A percentile compares a stretch with the other conserved stretches of the same genome.
phyloP scores from a whole-genome alignment of 129 eudicot species.

The Gnaphalium uliginosum region DNA sequence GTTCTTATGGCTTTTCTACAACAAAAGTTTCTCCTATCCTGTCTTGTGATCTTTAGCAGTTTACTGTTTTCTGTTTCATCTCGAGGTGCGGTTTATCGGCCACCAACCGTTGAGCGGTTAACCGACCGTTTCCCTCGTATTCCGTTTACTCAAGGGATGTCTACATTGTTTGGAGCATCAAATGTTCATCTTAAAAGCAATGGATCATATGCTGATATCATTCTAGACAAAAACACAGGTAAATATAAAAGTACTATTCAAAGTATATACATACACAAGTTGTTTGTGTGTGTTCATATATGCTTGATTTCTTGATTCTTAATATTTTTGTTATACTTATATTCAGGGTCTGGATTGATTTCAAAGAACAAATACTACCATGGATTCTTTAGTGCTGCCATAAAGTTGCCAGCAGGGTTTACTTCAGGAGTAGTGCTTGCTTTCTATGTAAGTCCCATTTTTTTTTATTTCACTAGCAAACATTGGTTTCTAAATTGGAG shows the following conservation, averaged over 20 bases:
- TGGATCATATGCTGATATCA: conserved; percentile 69
- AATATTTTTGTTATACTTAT: background rate
- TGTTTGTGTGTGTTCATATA: background rate
- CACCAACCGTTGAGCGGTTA: conserved; percentile 58
- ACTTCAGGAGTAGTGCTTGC: conserved; percentile 93
- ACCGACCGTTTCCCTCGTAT: conserved; percentile 55
- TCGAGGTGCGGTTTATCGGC: conserved; percentile 53
- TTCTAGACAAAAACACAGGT: conserved; percentile 74
- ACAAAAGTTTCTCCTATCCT: conserved; percentile 32
- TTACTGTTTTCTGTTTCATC: conserved; percentile 37
- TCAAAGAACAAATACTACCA: conserved; percentile 73
- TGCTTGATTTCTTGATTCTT: background rate
- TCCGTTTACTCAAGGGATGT: conserved; percentile 47
- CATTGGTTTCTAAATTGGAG: background rate
- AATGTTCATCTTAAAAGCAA: conserved; percentile 56
- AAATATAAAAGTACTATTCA: background rate
- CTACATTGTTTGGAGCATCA: conserved; percentile 53
- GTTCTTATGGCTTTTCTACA: conserved; percentile 44
- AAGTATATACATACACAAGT: background rate
- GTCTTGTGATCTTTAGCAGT: conserved; percentile 24
- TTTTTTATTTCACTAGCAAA: background rate
- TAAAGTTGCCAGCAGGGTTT: conserved; percentile 77
- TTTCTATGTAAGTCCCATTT: conserved; percentile 61
- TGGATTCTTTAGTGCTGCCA: conserved; percentile 90
- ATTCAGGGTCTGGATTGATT: conserved; percentile 76